Conservation (phyloP, 371 early-diverging fungal genomes). For the Mucor lusitanicus region DNA sequence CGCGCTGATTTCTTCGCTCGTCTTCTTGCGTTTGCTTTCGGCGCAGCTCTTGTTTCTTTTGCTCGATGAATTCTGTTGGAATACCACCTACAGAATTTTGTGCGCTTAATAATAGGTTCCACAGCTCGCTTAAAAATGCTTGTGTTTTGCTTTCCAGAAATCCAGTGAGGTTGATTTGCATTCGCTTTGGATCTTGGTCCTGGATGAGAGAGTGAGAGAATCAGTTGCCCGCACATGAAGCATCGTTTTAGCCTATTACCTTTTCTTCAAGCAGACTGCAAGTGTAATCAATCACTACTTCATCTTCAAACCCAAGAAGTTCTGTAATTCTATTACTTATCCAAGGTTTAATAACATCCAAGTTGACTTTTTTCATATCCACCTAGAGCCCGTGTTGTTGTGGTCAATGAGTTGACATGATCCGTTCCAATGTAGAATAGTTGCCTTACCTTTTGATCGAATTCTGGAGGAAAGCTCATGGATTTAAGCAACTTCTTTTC, state of each 20-base stretch:
- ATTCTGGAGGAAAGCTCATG: constrained; percentile 84
- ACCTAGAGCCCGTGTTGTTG: constrained; percentile 49
- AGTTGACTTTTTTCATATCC: constrained; percentile 86
- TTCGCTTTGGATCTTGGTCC: constrained; percentile 81
- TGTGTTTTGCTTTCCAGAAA: constrained; percentile 87
- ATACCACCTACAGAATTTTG: constrained; percentile 85
- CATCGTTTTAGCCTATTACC: constrained; percentile 47
- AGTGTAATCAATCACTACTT: constrained; percentile 86
- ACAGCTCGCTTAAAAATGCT: constrained; percentile 83
- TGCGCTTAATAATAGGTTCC: constrained; percentile 89
- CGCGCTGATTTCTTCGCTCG: constrained; percentile 28
- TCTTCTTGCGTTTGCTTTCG: constrained; percentile 42
- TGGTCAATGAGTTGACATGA: neutral
- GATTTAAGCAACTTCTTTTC: constrained; percentile 81
- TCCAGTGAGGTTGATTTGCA: constrained; percentile 96
- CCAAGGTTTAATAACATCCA: constrained; percentile 89
- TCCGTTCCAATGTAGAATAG: neutral
- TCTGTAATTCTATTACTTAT: constrained; percentile 75
- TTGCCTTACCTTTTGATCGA: constrained; percentile 71
- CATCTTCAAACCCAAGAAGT: constrained; percentile 92
- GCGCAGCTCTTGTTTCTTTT: constrained; percentile 80
- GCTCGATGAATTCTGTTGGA: constrained; percentile 81
- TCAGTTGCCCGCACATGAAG: neutral
- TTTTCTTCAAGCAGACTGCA: constrained; percentile 79
- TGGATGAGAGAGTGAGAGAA: constrained; percentile 17